Percentiles rank a stretch among this genome's conserved stretches.
Evolutionary conservation across 1,139 yeast species (phyloP).

Genomic region (Dujonia santamariae): DNA sequence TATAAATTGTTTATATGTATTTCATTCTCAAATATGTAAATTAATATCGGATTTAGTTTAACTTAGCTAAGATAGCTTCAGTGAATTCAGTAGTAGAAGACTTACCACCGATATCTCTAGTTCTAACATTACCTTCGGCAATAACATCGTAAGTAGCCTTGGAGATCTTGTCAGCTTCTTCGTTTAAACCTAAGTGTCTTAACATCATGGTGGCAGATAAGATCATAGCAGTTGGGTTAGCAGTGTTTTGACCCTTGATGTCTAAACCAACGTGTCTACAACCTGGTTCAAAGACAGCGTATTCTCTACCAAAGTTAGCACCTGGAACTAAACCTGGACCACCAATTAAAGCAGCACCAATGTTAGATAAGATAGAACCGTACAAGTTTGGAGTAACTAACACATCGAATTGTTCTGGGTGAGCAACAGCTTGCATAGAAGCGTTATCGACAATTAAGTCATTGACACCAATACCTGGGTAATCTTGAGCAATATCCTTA

Average conservation of each 20-base stretch:
- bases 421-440: constrained; percentile 98
- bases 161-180: constrained; percentile 80
- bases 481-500: constrained; percentile 84
- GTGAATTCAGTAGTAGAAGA: constrained; percentile 93
- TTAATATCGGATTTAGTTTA: constrained; percentile 36
- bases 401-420: constrained; percentile 97
- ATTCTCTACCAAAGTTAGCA: constrained; percentile 96
- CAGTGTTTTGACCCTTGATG: constrained; percentile 89
- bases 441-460: constrained; percentile 99
- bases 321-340: constrained; percentile 99
- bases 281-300: constrained; percentile 98
- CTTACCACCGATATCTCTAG: constrained; percentile 86
- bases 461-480: constrained; percentile 79
- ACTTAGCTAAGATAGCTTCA: constrained; percentile 70
- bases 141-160: constrained; percentile 86
- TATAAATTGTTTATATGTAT: no score
- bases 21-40: no score
- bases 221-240: constrained; percentile 98
- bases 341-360: constrained; percentile 97
- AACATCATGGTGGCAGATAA: constrained; percentile 86
- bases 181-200: constrained; percentile 89
- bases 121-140: constrained; percentile 77
- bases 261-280: constrained; percentile 99
- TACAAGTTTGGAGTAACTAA: constrained; percentile 97
- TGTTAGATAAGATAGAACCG: constrained; percentile 95